Percentiles rank a stretch among this genome's conserved stretches.
Evolutionary conservation across 225 moss, liverwort and hornwort species (phyloP).

Genomic region (Neckera pumila): DNA sequence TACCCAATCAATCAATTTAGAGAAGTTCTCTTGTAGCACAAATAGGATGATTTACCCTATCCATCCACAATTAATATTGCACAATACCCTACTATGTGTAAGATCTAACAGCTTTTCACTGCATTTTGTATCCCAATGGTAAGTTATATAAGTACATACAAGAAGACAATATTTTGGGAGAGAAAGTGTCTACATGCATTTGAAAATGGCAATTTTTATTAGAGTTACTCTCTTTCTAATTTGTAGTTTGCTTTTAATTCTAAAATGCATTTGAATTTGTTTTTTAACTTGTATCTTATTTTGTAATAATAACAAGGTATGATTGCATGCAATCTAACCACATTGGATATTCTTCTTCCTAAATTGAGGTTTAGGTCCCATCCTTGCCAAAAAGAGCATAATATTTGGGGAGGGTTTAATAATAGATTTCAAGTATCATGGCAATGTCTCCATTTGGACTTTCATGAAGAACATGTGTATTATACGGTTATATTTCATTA

Average conservation of each 20-base stretch:
- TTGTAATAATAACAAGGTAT: background rate
- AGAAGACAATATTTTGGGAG: background rate
- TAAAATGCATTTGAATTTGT: background rate
- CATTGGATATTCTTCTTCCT: background rate
- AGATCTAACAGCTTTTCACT: background rate
- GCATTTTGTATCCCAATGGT: background rate
- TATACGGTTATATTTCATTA: background rate
- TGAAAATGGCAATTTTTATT: background rate
- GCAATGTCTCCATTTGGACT: background rate
- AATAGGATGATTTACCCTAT: background rate
- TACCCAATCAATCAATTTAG: too few relatives aligned
- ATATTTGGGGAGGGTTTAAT: background rate
- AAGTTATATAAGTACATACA: background rate
- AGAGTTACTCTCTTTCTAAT: accelerated
- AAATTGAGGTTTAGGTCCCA: background rate
- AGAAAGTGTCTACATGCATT: background rate
- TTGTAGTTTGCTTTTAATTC: background rate
- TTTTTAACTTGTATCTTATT: background rate
- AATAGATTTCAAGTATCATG: background rate
- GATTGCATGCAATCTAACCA: background rate
- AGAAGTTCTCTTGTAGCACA: too few relatives aligned
- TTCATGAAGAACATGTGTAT: background rate
- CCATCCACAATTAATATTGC: background rate
- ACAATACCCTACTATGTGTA: background rate
- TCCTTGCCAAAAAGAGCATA: background rate